Evolutionary conservation across 805 yeast species (phyloP), one percentile per base, ranked within the genome.

Genomic region (Candida tibetensis): DNA sequence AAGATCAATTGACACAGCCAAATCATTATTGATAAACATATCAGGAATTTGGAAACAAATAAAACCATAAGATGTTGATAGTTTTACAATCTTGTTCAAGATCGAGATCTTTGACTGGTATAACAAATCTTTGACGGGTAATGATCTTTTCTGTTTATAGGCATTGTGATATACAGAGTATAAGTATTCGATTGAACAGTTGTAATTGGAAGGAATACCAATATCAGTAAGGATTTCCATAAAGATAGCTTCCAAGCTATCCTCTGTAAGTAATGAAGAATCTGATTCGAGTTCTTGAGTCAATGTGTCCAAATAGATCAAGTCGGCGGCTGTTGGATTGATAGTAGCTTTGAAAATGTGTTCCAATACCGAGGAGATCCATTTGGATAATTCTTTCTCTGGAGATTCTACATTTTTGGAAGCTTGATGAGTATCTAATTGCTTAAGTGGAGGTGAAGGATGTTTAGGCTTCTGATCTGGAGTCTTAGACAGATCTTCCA

Each of bases 31-130:
- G 28, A 66, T 41, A 40, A 76, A 74, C 75, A 77, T 75, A 39
- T 82, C 90, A 7, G 85, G 82, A 2, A 80, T 74, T 57, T 81
- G 87, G 52, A 85, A 81, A 16, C 81, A 60, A 16, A 85, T 80
- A 19, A 81, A 64, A 0, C 86, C 88, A 58, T 81, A 85, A 17
- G 84, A 79, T 10, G 79, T 62, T 12, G 76, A 54, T 29, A 75
- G 62, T 29, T 74, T 57, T 32, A 75, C 69, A 17, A 76, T 61
- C 41, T 78, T 79, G 39, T 71, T 66, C 35, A 79, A 58, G 5
- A 78, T 40, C 4, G 49, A 51, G 2, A 64, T 26, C 42, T 77
- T 76, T 12, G 51, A 51, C 1, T 57, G 56, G 37, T 62, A 58
- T 12, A 60, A 40, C 3, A 65, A 55, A 41, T 72, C 71, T 48